phyloP scores from a whole-genome alignment of 371 early-diverging fungal species.

The Ordospora pajunii region DNA sequence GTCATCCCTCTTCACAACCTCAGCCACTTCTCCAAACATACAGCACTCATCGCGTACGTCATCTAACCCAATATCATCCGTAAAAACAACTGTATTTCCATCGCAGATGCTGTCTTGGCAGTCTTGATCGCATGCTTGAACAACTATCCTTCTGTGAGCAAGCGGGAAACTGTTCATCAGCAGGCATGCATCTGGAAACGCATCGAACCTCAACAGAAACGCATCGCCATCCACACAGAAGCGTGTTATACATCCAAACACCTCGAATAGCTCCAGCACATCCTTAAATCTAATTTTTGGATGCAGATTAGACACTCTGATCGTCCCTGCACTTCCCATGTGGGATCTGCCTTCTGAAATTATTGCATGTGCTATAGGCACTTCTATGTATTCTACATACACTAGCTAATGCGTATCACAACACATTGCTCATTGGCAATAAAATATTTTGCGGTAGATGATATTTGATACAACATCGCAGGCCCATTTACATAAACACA shows the following conservation, averaged over 20 bases:
- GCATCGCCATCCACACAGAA: neutral
- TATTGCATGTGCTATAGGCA: too few species aligned
- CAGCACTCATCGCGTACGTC: slow-evolving; percentile 3
- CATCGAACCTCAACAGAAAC: neutral
- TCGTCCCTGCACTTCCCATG: too few species aligned
- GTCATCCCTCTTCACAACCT: neutral
- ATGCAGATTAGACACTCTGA: neutral
- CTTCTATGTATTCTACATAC: too few species aligned
- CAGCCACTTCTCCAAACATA: neutral
- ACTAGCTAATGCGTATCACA: too few species aligned
- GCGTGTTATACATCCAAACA: neutral
- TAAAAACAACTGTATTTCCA: neutral
- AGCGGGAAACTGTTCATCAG: neutral
- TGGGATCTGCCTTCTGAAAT: too few species aligned
- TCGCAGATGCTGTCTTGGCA: neutral
- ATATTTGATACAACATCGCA: too few species aligned
- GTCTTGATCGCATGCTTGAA: neutral
- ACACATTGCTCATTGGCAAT: too few species aligned
- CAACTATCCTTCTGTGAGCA: neutral
- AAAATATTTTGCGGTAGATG: too few species aligned
- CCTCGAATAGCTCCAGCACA: neutral
- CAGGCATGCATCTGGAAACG: neutral
- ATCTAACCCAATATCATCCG: neutral
- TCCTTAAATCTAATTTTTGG: neutral
- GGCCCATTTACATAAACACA: too few species aligned